phyloP scores from a whole-genome alignment of 2,329 filamentous ascomycete species.

The Diplodia sapinea region DNA sequence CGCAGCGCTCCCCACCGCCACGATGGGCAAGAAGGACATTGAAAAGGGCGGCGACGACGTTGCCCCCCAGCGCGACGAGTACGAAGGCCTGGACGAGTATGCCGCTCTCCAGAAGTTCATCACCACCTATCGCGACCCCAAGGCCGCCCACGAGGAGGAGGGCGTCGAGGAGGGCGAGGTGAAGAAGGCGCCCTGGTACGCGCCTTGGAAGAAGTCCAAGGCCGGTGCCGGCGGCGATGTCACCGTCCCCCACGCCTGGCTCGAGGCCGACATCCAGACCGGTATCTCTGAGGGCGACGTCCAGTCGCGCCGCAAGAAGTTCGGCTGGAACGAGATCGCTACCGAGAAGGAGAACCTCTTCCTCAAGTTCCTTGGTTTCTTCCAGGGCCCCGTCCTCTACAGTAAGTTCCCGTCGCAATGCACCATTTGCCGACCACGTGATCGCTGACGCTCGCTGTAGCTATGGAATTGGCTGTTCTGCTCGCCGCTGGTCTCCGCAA shows the following conservation, averaged over 20 bases:
- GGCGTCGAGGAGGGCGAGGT: conserved; percentile 50
- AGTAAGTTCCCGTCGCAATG: conserved; percentile 57
- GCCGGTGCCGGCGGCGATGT: conserved; percentile 50
- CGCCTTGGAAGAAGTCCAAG: conserved; percentile 58
- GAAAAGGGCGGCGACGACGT: conserved; percentile 28
- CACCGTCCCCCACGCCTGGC: conserved; percentile 55
- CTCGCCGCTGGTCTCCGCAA: conserved; percentile 75
- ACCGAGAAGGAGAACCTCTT: conserved; percentile 79
- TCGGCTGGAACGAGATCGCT: conserved; percentile 73
- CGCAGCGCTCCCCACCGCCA: conserved; percentile 2
- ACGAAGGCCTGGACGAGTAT: conserved; percentile 65
- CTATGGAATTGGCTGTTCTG: conserved; percentile 78
- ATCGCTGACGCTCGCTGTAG: conserved; percentile 45
- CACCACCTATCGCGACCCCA: conserved; percentile 68
- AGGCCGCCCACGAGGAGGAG: conserved; percentile 50
- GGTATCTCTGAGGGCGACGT: conserved; percentile 67
- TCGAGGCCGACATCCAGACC: conserved; percentile 67
- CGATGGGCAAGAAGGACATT: conserved; percentile 31
- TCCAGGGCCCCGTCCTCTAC: conserved; percentile 77
- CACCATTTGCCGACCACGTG: conserved; percentile 32
- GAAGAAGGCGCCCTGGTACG: conserved; percentile 63
- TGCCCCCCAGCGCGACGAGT: conserved; percentile 31
- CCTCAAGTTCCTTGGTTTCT: conserved; percentile 76
- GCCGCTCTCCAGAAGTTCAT: conserved; percentile 70
- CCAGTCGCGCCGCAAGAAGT: conserved; percentile 68